Conservation (phyloP, 306 rosid species). For the Lotus japonicus region DNA sequence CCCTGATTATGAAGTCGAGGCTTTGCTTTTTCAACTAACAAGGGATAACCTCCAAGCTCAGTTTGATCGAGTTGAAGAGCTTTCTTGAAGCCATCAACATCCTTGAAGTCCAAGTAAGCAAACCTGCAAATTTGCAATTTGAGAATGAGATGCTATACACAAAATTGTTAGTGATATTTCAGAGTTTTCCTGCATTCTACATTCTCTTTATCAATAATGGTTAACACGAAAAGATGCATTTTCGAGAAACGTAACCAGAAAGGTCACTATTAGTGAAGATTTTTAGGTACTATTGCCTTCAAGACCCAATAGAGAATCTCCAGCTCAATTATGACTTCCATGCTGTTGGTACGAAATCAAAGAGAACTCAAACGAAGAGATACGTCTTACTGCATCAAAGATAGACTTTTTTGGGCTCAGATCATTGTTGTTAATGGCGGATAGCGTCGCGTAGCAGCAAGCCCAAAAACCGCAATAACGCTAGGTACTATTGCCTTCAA, state of each 20-base stretch:
- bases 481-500: no score
- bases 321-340: no score
- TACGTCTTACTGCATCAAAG: no score
- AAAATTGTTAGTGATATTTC: not conserved
- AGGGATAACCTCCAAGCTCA: constrained; percentile 30
- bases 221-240: not conserved
- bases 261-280: not conserved
- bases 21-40: constrained; percentile 56
- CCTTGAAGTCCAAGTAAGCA: constrained; percentile 73
- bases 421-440: no score
- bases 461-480: no score
- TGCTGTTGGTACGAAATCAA: not conserved
- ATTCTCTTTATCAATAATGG: not conserved
- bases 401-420: no score
- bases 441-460: no score
- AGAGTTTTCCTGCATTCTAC: not conserved
- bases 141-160: constrained; percentile 6
- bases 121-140: constrained; percentile 33
- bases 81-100: constrained; percentile 25
- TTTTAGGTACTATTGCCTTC: not conserved
- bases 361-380: not conserved
- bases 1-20: constrained; percentile 23
- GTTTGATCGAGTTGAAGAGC: constrained; percentile 49
- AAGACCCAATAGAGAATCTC: not conserved
- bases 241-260: not conserved